phyloP scores from a whole-genome alignment of 176 grass and related monocot genomes.

The Avena sativa region DNA sequence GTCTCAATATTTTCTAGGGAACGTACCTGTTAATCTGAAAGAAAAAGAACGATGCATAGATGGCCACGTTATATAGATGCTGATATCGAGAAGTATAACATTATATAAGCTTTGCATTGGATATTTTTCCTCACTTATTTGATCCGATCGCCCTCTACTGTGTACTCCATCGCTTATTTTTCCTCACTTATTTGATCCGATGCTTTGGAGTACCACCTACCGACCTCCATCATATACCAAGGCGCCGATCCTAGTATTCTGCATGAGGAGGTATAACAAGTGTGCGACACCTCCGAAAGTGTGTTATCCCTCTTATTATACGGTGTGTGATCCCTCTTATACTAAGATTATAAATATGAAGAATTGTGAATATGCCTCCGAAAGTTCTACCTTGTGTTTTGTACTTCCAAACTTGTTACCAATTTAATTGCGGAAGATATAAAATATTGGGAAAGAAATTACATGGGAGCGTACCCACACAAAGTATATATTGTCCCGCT shows the following conservation, averaged over 20 bases:
- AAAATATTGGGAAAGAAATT: neutral
- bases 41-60: constrained; percentile 13
- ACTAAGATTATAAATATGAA: neutral
- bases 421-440: neutral
- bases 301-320: neutral
- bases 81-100: constrained; percentile 36
- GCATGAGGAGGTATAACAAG: neutral
- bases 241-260: neutral
- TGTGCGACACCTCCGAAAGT: neutral
- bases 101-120: constrained; percentile 16
- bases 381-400: neutral
- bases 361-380: neutral
- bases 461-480: neutral
- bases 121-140: constrained; percentile 24
- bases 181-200: constrained; percentile 6
- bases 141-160: neutral
- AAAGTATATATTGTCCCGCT: neutral
- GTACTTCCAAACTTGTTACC: no score
- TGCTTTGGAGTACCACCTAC: neutral
- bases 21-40: neutral
- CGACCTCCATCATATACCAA: neutral
- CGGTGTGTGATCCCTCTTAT: neutral
- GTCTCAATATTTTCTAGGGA: neutral
- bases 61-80: constrained; percentile 27
- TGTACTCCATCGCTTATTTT: neutral